Percentiles rank a stretch among this genome's conserved stretches.
Evolutionary conservation across 2,329 filamentous ascomycete genomes (phyloP).

Genomic region (Calonectria leucothoes): DNA sequence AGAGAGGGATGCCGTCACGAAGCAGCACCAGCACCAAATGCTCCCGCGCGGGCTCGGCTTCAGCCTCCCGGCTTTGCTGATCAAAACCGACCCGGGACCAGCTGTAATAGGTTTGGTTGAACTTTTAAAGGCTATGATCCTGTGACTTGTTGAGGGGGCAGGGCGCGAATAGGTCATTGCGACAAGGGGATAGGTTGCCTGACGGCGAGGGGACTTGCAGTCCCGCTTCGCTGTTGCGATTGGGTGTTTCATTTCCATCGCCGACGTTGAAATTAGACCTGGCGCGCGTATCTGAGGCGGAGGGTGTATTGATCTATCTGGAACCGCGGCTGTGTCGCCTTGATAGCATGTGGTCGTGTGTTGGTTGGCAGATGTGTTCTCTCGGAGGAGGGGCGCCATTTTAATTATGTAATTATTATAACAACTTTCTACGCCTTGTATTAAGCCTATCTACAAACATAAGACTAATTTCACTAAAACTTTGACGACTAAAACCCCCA

Average conservation of each 20-base stretch:
- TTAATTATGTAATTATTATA: background rate
- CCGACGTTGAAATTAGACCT: background rate
- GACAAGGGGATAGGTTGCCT: background rate
- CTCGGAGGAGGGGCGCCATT: too few relatives aligned
- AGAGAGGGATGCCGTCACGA: background rate
- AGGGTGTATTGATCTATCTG: background rate
- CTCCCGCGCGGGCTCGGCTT: background rate
- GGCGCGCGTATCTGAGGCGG: background rate
- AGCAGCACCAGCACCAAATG: background rate
- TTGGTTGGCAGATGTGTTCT: background rate
- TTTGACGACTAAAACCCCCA: background rate
- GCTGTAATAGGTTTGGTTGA: background rate
- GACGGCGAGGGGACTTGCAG: background rate
- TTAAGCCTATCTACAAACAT: background rate
- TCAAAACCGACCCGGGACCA: background rate
- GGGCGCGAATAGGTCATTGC: background rate
- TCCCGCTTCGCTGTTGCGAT: background rate
- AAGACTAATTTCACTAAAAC: background rate
- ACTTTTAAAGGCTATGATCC: background rate
- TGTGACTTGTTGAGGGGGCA: background rate
- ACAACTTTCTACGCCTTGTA: background rate
- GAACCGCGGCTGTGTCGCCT: background rate
- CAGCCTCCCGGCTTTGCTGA: background rate
- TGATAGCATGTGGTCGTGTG: background rate
- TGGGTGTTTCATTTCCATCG: background rate